Base-by-base conservation (phyloP, 2,329 filamentous ascomycete species). In the Alternaria panax region DNA sequence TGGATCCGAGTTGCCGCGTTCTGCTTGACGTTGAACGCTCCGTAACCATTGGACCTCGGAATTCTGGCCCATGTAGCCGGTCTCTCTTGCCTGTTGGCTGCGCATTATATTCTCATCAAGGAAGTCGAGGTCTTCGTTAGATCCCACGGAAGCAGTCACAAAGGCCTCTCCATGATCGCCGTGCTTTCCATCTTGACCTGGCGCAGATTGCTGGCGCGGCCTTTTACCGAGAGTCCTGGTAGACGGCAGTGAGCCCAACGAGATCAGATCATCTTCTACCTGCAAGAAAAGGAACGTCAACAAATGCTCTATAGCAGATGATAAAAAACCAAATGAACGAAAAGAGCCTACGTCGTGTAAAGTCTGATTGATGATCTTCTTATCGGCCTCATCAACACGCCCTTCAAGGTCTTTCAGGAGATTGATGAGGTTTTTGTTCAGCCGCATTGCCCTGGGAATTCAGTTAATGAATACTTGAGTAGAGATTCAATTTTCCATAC, bases 41-140 rank as follows among this genome's bases (percentile, higher is more conserved):
- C 70, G 67, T 12, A 77, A 45, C 75, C 75, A 76, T 25, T 76
- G 72, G 2, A 77, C 64, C 42, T 75, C 75, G 2, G 75, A 77
- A 41, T 69, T 73, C 38, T 73, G 70, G 7, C 75, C 75, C 28
- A 76, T 54, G 27, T 74, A 78, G 2, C 76, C 76, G 3, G 73
- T 76, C 27, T 72, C 72, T 52, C 71, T 67, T 1, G 73, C 66
- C 25, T 73, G 68, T 18, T 54, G 68, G 27, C 20, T 68, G 6
- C 72, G 71, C 51, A 73, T 60, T 24, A 76, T 36, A 42, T 78
- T 70, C 50, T 78, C 76, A 6, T 68, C 67, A 5, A 74, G 51
- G 12, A 66, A 59, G 41, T 76, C 74, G 5, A 73, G 56, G 3
- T 72, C 68, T 40, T 75, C 70, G 32, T 75, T 72, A 1, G 74